Conservation (phyloP, 805 yeast genomes). For the Saitoella complicata region DNA sequence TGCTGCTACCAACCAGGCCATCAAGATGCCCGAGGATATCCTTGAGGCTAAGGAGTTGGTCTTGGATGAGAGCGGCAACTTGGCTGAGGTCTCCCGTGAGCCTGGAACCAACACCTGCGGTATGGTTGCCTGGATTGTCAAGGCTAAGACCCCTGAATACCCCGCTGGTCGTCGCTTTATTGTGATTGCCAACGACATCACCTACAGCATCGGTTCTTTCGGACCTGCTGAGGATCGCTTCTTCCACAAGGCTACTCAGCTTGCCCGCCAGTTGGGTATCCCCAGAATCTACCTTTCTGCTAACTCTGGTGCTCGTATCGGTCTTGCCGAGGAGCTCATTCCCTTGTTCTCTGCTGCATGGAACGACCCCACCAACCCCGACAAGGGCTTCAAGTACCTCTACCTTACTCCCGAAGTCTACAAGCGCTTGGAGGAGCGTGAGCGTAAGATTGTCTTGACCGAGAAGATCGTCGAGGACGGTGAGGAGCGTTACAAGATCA, state of each 20-base stretch:
- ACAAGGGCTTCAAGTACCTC: slow-evolving; percentile 79
- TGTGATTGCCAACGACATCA: slow-evolving; percentile 90
- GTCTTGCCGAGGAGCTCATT: slow-evolving; percentile 89
- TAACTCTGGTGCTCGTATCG: slow-evolving; percentile 98
- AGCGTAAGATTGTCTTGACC: slow-evolving; percentile 38
- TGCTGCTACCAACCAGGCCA: slow-evolving; percentile 5
- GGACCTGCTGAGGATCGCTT: slow-evolving; percentile 92
- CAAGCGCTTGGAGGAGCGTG: slow-evolving; percentile 30
- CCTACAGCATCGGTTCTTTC: slow-evolving; percentile 95
- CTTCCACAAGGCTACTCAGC: slow-evolving; percentile 83
- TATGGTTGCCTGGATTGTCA: slow-evolving; percentile 90
- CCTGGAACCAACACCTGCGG: slow-evolving; percentile 93
- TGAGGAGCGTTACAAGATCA: slow-evolving; percentile 64
- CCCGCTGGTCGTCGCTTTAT: slow-evolving; percentile 91
- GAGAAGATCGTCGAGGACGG: slow-evolving; percentile 75
- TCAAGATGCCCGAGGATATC: slow-evolving; percentile 49
- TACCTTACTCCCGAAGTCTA: slow-evolving; percentile 60
- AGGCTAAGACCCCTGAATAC: slow-evolving; percentile 89
- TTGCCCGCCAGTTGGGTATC: slow-evolving; percentile 77
- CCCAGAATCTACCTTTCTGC: slow-evolving; percentile 95
- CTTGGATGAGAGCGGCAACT: slow-evolving; percentile 57
- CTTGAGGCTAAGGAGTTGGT: slow-evolving; percentile 73
- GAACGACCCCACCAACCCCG: slow-evolving; percentile 60
- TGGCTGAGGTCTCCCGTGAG: slow-evolving; percentile 83
- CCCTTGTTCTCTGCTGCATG: slow-evolving; percentile 84